A percentile compares a stretch with the other conserved stretches of the same genome.
Evolutionary conservation across 495 filamentous ascomycete genomes (phyloP).

Genomic region (Hypoxylon intermedium): DNA sequence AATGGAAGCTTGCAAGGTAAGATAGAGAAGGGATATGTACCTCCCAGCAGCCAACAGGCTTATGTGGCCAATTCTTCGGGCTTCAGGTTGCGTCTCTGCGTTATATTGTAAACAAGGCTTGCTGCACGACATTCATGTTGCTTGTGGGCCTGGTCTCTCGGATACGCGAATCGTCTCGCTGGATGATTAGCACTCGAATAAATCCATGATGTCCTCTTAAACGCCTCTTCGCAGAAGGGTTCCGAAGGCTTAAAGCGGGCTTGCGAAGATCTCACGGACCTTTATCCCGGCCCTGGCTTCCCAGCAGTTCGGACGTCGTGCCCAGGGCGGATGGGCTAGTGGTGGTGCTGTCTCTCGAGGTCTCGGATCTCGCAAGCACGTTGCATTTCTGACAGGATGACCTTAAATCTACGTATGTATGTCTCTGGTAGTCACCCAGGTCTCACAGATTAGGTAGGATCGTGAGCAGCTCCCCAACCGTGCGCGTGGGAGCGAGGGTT

Average conservation of each 20-base stretch:
- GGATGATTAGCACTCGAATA: conserved; percentile 13
- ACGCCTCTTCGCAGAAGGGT: conserved; percentile 12
- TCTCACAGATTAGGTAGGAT: conserved; percentile 39
- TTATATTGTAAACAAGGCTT: conserved; percentile 32
- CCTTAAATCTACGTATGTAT: conserved; percentile 35
- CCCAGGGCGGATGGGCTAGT: conserved; percentile 18
- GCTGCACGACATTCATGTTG: conserved; percentile 30
- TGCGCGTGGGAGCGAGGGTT: conserved; percentile 24
- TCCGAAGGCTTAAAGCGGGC: conserved; percentile 28
- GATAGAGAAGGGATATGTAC: conserved; percentile 20
- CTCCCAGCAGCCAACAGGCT: conserved; percentile 17
- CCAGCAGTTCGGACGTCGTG: conserved; percentile 27
- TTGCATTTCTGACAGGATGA: conserved; percentile 35
- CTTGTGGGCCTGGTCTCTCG: conserved; percentile 21
- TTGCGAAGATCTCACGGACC: conserved; percentile 16
- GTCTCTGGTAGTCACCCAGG: conserved; percentile 28
- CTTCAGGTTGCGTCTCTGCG: conserved; percentile 29
- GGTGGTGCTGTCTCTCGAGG: conserved; percentile 6
- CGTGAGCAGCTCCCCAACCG: conserved; percentile 27
- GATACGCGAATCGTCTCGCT: conserved; percentile 27
- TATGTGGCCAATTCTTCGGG: conserved; percentile 16
- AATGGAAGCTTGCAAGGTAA: conserved; percentile 10
- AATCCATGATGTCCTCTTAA: conserved; percentile 7
- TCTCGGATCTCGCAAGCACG: conserved; percentile 35
- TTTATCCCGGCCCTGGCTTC: conserved; percentile 7